These are phyloP conservation scores for Calonectria pseudoreteaudii DNA, from an alignment of 2,329 filamentous ascomycete genomes.

Conservation along the genomic window DNA sequence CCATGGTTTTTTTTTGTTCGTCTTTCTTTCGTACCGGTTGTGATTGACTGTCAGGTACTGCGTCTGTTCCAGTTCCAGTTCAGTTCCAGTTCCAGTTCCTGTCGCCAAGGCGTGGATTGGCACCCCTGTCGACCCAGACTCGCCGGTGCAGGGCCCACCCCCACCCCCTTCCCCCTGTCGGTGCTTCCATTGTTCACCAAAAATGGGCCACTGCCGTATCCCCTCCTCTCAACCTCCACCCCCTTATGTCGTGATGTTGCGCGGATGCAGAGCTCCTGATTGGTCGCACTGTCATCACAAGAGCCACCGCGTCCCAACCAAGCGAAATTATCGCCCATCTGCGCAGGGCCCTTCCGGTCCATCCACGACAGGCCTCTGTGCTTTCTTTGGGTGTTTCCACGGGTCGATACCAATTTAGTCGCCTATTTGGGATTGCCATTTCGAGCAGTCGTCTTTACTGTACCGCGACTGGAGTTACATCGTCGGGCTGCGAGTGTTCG, in stretches of 20 bases:
- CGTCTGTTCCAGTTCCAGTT: slow-evolving; percentile 5
- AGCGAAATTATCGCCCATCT: slow-evolving; percentile 48
- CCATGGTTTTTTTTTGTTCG: not conserved
- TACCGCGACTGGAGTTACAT: slow-evolving; percentile 13
- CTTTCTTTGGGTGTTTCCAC: slow-evolving; percentile 20
- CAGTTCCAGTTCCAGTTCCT: slow-evolving; percentile 25
- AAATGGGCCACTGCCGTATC: slow-evolving; percentile 6
- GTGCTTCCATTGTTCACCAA: slow-evolving; percentile 15
- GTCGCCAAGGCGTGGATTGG: slow-evolving; percentile 7
- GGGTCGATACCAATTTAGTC: slow-evolving; percentile 20
- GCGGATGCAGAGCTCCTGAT: slow-evolving; percentile 35
- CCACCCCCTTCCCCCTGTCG: slow-evolving; percentile 4
- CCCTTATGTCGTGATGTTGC: slow-evolving; percentile 40
- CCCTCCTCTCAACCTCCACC: not conserved
- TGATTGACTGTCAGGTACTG: slow-evolving; percentile 19
- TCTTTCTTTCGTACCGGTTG: not conserved
- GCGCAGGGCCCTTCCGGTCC: slow-evolving; percentile 28
- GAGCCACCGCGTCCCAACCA: slow-evolving; percentile 37
- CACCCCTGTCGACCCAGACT: slow-evolving; percentile 6
- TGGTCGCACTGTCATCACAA: slow-evolving; percentile 26
- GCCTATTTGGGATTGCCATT: slow-evolving; percentile 16
- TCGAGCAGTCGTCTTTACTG: not conserved
- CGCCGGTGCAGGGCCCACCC: not conserved
- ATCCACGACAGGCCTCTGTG: slow-evolving; percentile 3
- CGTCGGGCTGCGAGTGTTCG: slow-evolving; percentile 7